Evolutionary conservation across 306 rosid genomes (phyloP).

Genomic region (Dicorynia guianensis): DNA sequence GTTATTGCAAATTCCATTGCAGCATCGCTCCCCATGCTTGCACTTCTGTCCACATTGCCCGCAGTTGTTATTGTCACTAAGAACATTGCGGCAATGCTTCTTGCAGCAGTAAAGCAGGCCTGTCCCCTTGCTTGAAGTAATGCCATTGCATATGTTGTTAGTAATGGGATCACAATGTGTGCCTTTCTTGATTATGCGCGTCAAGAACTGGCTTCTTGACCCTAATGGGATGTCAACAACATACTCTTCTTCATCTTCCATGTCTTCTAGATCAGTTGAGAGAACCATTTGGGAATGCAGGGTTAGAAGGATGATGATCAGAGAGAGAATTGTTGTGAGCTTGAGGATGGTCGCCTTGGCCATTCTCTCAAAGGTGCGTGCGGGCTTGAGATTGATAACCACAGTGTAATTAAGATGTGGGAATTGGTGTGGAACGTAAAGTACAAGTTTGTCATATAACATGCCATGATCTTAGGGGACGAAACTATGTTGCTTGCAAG

Average conservation of each 20-base stretch:
- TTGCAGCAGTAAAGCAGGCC: conserved; percentile 71
- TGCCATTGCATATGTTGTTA: conserved; percentile 61
- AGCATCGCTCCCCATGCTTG: conserved; percentile 56
- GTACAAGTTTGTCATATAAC: conserved; percentile 35
- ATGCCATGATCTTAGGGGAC: conserved; percentile 48
- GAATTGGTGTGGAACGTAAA: conserved; percentile 35
- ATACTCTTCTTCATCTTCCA: conserved; percentile 42
- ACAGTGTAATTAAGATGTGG: conserved; percentile 13
- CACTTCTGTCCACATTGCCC: conserved; percentile 63
- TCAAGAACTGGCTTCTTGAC: conserved; percentile 63
- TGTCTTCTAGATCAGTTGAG: conserved; percentile 31
- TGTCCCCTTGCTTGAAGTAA: conserved; percentile 61
- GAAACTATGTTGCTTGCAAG: conserved; percentile 44
- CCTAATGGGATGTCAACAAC: conserved; percentile 49
- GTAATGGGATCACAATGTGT: conserved; percentile 40
- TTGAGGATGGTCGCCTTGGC: conserved; percentile 46
- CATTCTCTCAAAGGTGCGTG: conserved; percentile 39
- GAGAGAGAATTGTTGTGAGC: conserved; percentile 56
- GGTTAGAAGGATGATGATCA: conserved; percentile 34
- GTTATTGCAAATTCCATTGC: conserved; percentile 56
- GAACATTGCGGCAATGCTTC: conserved; percentile 68
- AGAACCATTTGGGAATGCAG: conserved; percentile 35
- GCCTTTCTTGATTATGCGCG: conserved; percentile 54
- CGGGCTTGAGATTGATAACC: not conserved
- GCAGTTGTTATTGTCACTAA: conserved; percentile 69